Conservation (phyloP, 2,329 filamentous ascomycete species). For the Ascochyta clinopodiicola region DNA sequence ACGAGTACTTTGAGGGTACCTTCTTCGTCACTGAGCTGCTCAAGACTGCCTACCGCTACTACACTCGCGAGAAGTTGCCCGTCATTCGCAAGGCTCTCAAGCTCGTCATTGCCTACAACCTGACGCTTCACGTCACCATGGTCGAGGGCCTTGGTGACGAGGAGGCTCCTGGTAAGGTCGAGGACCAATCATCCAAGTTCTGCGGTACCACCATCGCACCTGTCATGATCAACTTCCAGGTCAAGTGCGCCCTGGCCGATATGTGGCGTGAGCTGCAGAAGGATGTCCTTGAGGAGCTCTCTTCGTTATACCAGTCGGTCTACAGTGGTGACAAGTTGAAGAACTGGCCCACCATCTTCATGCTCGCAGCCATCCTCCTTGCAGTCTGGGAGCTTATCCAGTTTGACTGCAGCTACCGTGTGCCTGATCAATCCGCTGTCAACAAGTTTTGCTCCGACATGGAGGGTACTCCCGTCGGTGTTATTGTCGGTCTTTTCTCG, state of each 20-base stretch:
- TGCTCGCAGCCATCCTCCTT: slow-evolving; percentile 89
- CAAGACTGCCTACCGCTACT: slow-evolving; percentile 94
- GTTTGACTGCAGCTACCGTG: slow-evolving; percentile 95
- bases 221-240: slow-evolving; percentile 99
- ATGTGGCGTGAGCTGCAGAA: slow-evolving; percentile 99
- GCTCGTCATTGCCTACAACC: slow-evolving; percentile 92
- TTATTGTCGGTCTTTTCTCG: slow-evolving; percentile 95
- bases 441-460: slow-evolving; percentile 97
- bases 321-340: slow-evolving; percentile 97
- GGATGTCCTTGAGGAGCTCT: slow-evolving; percentile 93
- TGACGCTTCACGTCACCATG: slow-evolving; percentile 93
- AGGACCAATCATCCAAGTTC: slow-evolving; percentile 85
- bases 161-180: slow-evolving; percentile 82
- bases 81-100: slow-evolving; percentile 96
- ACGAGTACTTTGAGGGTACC: slow-evolving; percentile 95
- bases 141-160: slow-evolving; percentile 88
- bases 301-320: slow-evolving; percentile 91
- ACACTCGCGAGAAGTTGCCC: slow-evolving; percentile 83
- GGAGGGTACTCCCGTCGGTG: slow-evolving; percentile 93
- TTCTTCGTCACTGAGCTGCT: slow-evolving; percentile 94
- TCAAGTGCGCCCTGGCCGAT: slow-evolving; percentile 95
- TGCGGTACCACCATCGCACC: slow-evolving; percentile 89
- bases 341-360: slow-evolving; percentile 99
- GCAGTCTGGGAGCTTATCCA: slow-evolving; percentile 99
- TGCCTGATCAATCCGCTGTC: slow-evolving; percentile 81